Percentiles rank a stretch among this genome's conserved stretches.
These are phyloP conservation scores for Clavaria fumosa DNA, from an alignment of 768 basidiomycete genomes.

Conservation along the genomic window DNA sequence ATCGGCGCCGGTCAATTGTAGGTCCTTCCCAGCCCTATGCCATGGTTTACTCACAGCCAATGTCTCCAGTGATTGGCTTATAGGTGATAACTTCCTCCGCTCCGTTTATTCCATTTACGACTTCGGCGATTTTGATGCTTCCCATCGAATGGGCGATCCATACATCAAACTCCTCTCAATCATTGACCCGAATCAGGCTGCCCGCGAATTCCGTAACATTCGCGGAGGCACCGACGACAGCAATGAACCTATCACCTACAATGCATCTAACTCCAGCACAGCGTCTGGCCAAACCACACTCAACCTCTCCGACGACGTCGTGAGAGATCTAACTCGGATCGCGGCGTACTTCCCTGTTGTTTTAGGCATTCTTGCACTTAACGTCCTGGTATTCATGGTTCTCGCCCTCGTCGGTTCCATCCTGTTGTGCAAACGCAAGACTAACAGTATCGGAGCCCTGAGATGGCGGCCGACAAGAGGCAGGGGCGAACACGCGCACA, in stretches of 20 bases:
- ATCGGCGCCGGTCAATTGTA: conserved; percentile 56
- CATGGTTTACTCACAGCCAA: conserved; percentile 4
- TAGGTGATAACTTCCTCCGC: conserved; percentile 74
- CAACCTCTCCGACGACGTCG: conserved; percentile 41
- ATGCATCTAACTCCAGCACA: conserved; percentile 28
- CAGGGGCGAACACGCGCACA: conserved; percentile 10
- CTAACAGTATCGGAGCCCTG: conserved; percentile 15
- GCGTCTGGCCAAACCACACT: conserved; percentile 29
- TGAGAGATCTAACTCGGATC: conserved; percentile 45
- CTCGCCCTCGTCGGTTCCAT: conserved; percentile 39
- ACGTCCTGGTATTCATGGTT: conserved; percentile 51
- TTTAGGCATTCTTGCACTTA: conserved; percentile 62
- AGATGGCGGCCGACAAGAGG: conserved; percentile 17
- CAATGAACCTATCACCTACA: conserved; percentile 65
- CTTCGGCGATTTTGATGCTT: conserved; percentile 61
- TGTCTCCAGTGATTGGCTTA: conserved; percentile 54
- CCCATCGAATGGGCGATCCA: conserved; percentile 55
- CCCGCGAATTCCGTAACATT: conserved; percentile 46
- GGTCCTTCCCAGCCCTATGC: conserved; percentile 13
- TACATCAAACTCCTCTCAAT: conserved; percentile 64
- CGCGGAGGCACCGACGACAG: conserved; percentile 51
- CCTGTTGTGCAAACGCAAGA: conserved; percentile 33
- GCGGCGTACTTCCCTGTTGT: conserved; percentile 55
- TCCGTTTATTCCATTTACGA: conserved; percentile 74
- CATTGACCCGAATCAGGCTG: conserved; percentile 53